Evolutionary conservation across 257 asterid species (phyloP).

Genomic region (Gentiana straminea): DNA sequence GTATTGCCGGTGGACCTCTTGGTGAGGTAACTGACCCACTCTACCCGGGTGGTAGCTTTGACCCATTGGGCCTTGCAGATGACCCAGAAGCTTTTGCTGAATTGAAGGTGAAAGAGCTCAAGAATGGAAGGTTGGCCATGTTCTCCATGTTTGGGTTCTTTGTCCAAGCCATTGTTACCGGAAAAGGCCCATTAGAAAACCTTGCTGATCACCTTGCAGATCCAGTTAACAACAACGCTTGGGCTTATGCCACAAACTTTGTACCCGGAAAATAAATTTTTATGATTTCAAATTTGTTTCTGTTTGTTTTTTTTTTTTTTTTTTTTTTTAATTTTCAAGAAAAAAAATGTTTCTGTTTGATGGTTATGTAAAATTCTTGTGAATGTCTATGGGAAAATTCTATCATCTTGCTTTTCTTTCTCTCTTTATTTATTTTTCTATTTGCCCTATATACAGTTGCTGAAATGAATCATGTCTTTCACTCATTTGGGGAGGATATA

Average conservation of each 20-base stretch:
- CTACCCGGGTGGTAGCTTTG: conserved; percentile 57
- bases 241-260: conserved; percentile 47
- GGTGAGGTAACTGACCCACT: conserved; percentile 45
- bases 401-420: too few relatives aligned
- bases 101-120: conserved; percentile 11
- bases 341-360: conserved; percentile 8
- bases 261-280: conserved; percentile 8
- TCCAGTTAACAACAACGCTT: conserved; percentile 54
- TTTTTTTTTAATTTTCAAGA: conserved; percentile 6
- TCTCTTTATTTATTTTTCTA: too few relatives aligned
- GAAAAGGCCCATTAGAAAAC: conserved; percentile 34
- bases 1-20: conserved; percentile 48
- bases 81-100: conserved; percentile 58
- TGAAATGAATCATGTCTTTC: too few relatives aligned
- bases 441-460: too few relatives aligned
- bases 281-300: too few relatives aligned
- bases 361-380: neutral
- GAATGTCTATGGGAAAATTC: too few relatives aligned
- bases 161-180: conserved; percentile 26
- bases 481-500: too few relatives aligned
- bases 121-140: conserved; percentile 12
- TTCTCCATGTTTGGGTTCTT: conserved; percentile 20
- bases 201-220: conserved; percentile 51
- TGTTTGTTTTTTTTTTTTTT: neutral
- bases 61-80: conserved; percentile 47